A percentile compares a stretch with the other conserved stretches of the same genome.
Evolutionary conservation across 2,329 filamentous ascomycete species (phyloP).

Genomic region (Fusarium fracticaudum): DNA sequence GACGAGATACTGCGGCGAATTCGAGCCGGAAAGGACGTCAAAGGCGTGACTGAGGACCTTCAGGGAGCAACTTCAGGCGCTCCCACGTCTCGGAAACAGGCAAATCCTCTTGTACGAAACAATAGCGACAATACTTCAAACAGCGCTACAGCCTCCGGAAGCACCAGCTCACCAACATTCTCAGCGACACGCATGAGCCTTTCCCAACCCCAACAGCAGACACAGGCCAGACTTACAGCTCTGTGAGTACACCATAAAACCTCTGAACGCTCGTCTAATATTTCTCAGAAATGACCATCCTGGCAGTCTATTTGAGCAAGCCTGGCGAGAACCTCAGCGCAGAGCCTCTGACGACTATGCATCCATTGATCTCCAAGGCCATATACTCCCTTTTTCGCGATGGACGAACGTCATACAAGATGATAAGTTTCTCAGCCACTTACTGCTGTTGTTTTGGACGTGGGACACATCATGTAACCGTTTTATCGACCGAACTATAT

Average conservation of each 20-base stretch:
- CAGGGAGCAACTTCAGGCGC: neutral
- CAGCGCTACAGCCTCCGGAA: neutral
- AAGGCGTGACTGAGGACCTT: constrained; percentile 2
- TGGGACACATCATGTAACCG: constrained; percentile 25
- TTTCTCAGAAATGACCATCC: neutral
- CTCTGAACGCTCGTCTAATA: neutral
- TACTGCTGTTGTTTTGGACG: constrained; percentile 21
- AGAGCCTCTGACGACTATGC: neutral
- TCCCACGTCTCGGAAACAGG: neutral
- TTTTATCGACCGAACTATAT: constrained; percentile 19
- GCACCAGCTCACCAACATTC: neutral
- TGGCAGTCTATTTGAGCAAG: constrained; percentile 1
- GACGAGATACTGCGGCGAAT: constrained; percentile 26
- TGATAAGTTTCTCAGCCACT: constrained; percentile 17
- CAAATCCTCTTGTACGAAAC: neutral
- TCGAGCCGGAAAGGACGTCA: constrained; percentile 17
- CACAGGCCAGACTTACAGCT: constrained; percentile 3
- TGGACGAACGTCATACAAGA: constrained; percentile 20
- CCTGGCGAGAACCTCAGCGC: neutral
- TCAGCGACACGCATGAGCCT: neutral
- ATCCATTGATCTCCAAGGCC: constrained; percentile 1
- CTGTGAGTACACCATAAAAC: neutral
- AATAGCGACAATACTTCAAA: neutral
- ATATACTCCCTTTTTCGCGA: constrained; percentile 17
- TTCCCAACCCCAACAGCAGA: neutral